Conservation (phyloP, 306 rosid genomes). For the Acacia acuminata region DNA sequence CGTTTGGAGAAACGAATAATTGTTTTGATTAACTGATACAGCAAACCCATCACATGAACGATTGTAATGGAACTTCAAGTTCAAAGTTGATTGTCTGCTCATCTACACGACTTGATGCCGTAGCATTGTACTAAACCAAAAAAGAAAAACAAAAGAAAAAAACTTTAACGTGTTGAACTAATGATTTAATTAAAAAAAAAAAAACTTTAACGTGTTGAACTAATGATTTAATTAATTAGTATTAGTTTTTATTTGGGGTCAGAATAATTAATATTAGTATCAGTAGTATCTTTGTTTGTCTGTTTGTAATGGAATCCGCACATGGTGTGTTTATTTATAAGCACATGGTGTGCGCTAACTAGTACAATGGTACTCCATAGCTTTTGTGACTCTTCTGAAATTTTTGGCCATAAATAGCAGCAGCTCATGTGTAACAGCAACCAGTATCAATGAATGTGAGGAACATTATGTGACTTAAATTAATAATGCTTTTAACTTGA, state of each 20-base stretch:
- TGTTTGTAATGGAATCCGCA: slow-evolving; percentile 25
- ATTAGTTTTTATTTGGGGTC: too few relatives aligned
- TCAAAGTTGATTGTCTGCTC: neutral
- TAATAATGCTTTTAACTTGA: neutral
- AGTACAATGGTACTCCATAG: slow-evolving; percentile 12
- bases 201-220: neutral
- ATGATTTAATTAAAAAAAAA: too few relatives aligned
- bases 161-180: too few relatives aligned
- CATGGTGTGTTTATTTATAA: slow-evolving; percentile 22
- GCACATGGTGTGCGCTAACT: slow-evolving; percentile 37
- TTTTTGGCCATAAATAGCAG: neutral
- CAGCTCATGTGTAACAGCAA: neutral
- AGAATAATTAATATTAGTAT: too few relatives aligned
- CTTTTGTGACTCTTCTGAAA: neutral
- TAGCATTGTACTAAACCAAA: neutral
- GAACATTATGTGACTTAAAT: neutral
- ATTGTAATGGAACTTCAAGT: neutral
- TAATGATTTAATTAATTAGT: neutral
- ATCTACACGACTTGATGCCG: neutral
- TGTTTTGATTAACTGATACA: neutral
- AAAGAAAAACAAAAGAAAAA: too few relatives aligned
- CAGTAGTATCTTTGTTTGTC: neutral
- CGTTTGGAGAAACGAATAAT: neutral
- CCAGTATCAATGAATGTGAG: neutral
- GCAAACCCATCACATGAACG: neutral